A percentile compares a stretch with the other conserved stretches of the same genome.
phyloP scores from a whole-genome alignment of 371 early-diverging fungal species.

The Syncephalastrum racemosum region DNA sequence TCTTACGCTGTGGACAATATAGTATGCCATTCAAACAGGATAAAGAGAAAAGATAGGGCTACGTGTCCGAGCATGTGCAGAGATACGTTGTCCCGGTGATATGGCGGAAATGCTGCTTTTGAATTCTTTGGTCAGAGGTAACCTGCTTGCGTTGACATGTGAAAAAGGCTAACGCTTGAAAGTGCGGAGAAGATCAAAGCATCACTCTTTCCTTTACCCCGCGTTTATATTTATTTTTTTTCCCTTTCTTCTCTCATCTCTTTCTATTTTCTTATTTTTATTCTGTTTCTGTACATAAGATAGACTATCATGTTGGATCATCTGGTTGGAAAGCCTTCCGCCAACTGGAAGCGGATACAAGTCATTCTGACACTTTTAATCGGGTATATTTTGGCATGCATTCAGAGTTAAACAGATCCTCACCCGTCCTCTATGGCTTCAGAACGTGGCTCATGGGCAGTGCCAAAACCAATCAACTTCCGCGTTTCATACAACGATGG shows the following conservation, averaged over 20 bases:
- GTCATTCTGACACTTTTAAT: conserved; percentile 63
- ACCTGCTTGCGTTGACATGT: conserved; percentile 11
- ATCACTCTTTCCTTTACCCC: not conserved
- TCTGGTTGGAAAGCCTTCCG: conserved; percentile 89
- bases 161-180: conserved; percentile 8
- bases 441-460: conserved; percentile 42
- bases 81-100: too few species aligned
- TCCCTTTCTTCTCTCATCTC: conserved; percentile 7
- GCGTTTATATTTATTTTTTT: conserved; percentile 4
- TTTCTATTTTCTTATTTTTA: not conserved
- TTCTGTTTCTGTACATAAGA: conserved; percentile 1
- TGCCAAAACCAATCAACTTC: conserved; percentile 29
- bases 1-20: too few species aligned
- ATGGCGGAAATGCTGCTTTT: too few species aligned
- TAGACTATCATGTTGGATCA: conserved; percentile 79
- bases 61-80: too few species aligned
- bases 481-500: conserved; percentile 22
- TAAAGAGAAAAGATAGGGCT: too few species aligned
- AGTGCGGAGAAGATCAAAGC: not conserved
- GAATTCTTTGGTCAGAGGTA: too few species aligned
- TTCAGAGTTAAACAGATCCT: conserved; percentile 2
- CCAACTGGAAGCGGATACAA: conserved; percentile 82
- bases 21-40: too few species aligned
- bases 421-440: conserved; percentile 4
- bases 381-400: conserved; percentile 46